Percentiles rank a stretch among this genome's conserved stretches.
phyloP scores from a whole-genome alignment of 2,329 filamentous ascomycete species.

The Sporothrix pallida region DNA sequence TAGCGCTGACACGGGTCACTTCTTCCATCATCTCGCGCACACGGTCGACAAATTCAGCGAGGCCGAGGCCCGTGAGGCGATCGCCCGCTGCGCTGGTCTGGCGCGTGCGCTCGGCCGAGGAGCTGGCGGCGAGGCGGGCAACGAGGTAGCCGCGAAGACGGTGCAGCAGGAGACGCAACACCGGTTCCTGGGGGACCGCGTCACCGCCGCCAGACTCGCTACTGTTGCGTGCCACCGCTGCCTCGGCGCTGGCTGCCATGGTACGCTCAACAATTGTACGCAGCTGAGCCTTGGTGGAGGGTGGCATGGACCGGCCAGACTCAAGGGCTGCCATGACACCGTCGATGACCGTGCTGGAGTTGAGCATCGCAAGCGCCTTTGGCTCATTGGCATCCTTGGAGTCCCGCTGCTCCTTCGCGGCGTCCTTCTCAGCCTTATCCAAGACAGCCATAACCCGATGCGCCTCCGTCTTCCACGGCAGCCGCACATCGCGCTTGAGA shows the following conservation, averaged over 20 bases:
- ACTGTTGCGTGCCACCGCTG: constrained; percentile 42
- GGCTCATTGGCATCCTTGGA: constrained; percentile 39
- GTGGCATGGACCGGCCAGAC: constrained; percentile 67
- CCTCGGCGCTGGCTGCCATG: constrained; percentile 56
- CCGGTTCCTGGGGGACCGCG: constrained; percentile 57
- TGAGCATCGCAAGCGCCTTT: not conserved
- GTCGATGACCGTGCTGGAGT: constrained; percentile 55
- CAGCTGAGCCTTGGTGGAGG: constrained; percentile 65
- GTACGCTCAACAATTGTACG: constrained; percentile 64
- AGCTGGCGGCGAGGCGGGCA: constrained; percentile 66
- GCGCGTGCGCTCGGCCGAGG: constrained; percentile 72
- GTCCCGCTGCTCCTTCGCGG: constrained; percentile 44
- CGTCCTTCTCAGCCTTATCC: constrained; percentile 52
- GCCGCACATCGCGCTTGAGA: constrained; percentile 78
- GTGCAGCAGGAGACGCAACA: constrained; percentile 70
- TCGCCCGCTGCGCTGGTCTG: constrained; percentile 72
- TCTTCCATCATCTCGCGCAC: constrained; percentile 73
- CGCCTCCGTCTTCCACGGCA: constrained; percentile 77
- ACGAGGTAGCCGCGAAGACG: constrained; percentile 71
- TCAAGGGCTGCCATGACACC: constrained; percentile 68
- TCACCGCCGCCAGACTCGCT: constrained; percentile 39
- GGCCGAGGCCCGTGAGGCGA: constrained; percentile 69
- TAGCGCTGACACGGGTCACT: constrained; percentile 66
- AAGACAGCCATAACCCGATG: constrained; percentile 72
- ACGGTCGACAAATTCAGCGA: constrained; percentile 74